Base-by-base conservation (phyloP, 1,284 basidiomycete genomes). In the Moniliella sp. region DNA sequence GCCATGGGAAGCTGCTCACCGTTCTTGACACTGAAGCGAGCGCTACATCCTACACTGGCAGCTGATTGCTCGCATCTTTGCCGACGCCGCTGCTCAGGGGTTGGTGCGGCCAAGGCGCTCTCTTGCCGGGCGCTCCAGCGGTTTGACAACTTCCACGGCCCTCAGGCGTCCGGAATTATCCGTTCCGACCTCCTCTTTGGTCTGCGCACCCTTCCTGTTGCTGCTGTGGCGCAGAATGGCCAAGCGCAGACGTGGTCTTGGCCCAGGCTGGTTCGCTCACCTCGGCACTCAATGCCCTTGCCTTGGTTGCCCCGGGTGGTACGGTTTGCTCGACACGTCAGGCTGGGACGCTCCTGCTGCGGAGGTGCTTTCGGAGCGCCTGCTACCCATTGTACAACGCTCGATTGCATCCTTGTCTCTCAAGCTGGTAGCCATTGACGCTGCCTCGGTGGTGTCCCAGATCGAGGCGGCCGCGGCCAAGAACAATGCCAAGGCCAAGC, bases 61-160 rank as follows among this genome's bases (percentile, higher is more conserved):
- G 28, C 39, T 54, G 28, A 35, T 49, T 13, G 46, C 52, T 16
- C 43, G 48, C 21, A 38, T 43, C 15, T 43, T 59, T 29, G 43
- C 40, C n/a, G 45, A 43, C n/a, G n/a, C 21, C 38, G 44, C 9
- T 40, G 42, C 28, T n/a, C 15, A 11, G 10, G 23, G 23, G n/a
- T 16, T 23, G 36, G 36, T 35, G 30, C 40, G 39, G 43, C 48
- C 19, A 46, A 29, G 42, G 46, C 21, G 42, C 48, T 33, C 35
- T 54, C n/a, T 37, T 56, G n/a, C n/a, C n/a, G n/a, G n/a, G n/a
- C 15, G 40, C n/a, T n/a, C n/a, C n/a, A 50, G 28, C 52, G 56
- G 33, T 54, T 35, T 45, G 56, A 59, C 43, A 57, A 56, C 40
- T 59, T 45, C 32, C n/a, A n/a, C n/a, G n/a, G n/a, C n/a, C n/a